Conservation (phyloP, 177 flowering plant genomes). For the Telopea speciosissima region DNA sequence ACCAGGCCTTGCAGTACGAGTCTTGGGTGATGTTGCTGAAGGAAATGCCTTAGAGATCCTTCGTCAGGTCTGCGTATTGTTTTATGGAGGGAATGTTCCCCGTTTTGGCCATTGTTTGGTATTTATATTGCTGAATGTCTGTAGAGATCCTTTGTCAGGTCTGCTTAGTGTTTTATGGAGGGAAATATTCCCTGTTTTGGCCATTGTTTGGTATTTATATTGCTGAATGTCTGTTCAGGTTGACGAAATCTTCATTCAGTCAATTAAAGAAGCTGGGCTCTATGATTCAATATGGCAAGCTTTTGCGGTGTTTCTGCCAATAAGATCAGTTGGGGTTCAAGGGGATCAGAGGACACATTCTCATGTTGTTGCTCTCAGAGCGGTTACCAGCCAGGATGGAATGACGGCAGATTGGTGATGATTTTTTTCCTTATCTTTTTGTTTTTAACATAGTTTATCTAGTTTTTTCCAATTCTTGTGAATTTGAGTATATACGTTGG, state of each 20-base stretch:
- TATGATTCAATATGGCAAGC: slow-evolving; percentile 99
- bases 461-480: not conserved
- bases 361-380: slow-evolving; percentile 82
- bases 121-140: not conserved
- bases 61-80: slow-evolving; percentile 53
- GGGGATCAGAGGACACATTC: slow-evolving; percentile 97
- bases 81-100: not conserved
- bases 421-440: no score
- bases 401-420: slow-evolving; percentile 69
- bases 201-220: not conserved
- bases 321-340: slow-evolving; percentile 89
- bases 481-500: not conserved
- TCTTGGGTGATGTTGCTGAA: slow-evolving; percentile 85
- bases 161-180: slow-evolving; percentile 5
- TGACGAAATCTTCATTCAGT: slow-evolving; percentile 91
- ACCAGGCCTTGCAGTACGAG: slow-evolving; percentile 96
- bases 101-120: not conserved
- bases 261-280: slow-evolving; percentile 89
- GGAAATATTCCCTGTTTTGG: not conserved
- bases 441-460: not conserved
- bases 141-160: slow-evolving; percentile 90
- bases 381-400: slow-evolving; percentile 67
- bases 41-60: slow-evolving; percentile 80
- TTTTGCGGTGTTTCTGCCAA: slow-evolving; percentile 85
- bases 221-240: slow-evolving; percentile 42